These are phyloP conservation scores for Dendrobium nobile DNA, from an alignment of 106 monocot genomes.

Conservation along the genomic window DNA sequence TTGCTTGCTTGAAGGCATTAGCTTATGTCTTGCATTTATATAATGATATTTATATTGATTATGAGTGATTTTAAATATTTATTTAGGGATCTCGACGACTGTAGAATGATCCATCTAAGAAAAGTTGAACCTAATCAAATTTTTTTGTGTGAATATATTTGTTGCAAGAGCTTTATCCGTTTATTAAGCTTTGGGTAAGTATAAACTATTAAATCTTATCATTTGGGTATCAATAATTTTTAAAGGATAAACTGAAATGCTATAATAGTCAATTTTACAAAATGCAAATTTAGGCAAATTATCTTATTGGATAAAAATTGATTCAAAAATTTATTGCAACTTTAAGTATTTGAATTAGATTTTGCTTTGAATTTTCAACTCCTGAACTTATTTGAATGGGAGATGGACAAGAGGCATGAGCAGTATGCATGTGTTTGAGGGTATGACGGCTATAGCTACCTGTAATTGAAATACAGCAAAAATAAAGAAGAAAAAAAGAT, in stretches of 20 bases:
- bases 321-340: neutral
- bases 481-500: neutral
- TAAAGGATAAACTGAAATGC: neutral
- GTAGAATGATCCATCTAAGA: neutral
- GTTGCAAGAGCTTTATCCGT: neutral
- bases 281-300: neutral
- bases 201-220: neutral
- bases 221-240: neutral
- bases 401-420: too few relatives aligned
- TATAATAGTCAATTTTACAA: neutral
- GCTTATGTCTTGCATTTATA: too few relatives aligned
- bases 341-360: neutral
- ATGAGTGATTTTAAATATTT: too few relatives aligned
- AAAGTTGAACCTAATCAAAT: neutral
- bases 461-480: too few relatives aligned
- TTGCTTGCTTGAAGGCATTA: too few relatives aligned
- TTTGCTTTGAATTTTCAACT: neutral
- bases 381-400: too few relatives aligned
- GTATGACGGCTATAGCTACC: too few relatives aligned
- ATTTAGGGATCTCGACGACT: too few relatives aligned
- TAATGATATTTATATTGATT: too few relatives aligned
- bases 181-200: neutral
- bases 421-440: too few relatives aligned
- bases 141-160: neutral
- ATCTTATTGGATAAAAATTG: neutral